Conservation (phyloP, 352 stramenopile genomes). For the Thraustochytrium sp. region DNA sequence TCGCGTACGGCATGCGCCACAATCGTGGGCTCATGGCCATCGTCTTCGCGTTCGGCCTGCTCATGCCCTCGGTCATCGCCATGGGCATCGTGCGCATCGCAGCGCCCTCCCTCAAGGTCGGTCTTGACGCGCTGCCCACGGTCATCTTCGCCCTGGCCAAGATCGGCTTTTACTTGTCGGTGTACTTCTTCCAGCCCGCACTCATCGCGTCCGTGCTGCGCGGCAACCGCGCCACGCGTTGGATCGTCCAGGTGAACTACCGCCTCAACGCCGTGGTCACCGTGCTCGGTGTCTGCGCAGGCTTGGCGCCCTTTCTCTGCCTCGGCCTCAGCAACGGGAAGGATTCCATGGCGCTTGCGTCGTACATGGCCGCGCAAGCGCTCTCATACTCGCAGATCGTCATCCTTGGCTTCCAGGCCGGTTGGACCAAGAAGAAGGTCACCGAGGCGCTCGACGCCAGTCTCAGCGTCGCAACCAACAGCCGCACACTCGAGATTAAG, state of each 20-base stretch:
- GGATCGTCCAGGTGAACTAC: constrained; percentile 28
- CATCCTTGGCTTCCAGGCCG: neutral
- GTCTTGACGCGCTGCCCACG: constrained; percentile 4
- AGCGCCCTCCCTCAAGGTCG: neutral
- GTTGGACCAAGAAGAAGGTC: neutral
- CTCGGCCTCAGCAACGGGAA: neutral
- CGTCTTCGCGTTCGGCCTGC: neutral
- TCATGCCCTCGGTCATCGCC: neutral
- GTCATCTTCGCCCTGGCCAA: constrained; percentile 3
- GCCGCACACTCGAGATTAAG: constrained; percentile 21
- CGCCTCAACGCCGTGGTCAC: neutral
- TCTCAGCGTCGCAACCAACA: neutral
- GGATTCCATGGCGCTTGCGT: neutral
- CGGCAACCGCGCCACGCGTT: neutral
- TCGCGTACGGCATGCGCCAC: neutral
- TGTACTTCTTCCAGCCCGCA: constrained; percentile 24
- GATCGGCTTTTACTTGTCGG: constrained; percentile 28
- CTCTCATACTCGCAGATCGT: neutral
- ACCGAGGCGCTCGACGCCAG: neutral
- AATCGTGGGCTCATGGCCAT: constrained; percentile 21
- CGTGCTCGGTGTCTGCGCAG: neutral
- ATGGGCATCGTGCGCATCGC: constrained; percentile 11
- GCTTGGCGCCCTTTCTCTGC: neutral
- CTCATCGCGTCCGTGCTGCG: constrained; percentile 2
- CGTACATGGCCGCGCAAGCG: neutral